A percentile compares a stretch with the other conserved stretches of the same genome.
phyloP scores from a whole-genome alignment of 2,329 filamentous ascomycete species.

The Dactylellina haptotyla region DNA sequence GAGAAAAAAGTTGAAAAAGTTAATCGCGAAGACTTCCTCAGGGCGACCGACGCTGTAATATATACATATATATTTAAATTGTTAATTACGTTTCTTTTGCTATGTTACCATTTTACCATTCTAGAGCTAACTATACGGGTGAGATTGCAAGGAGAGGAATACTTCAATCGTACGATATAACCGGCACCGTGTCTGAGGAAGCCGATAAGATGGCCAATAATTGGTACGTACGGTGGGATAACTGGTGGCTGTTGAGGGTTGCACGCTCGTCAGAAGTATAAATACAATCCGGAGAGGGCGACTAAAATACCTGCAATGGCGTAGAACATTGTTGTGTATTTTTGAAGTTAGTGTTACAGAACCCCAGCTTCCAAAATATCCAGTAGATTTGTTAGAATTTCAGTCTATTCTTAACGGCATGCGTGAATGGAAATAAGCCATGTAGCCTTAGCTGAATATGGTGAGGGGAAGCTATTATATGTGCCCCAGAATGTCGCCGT shows the following conservation, averaged over 20 bases:
- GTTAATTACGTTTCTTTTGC: neutral
- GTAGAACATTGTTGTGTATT: constrained; percentile 23
- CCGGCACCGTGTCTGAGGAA: constrained; percentile 12
- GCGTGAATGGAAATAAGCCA: too few relatives aligned
- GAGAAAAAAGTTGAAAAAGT: constrained; percentile 58
- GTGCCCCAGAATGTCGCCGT: too few relatives aligned
- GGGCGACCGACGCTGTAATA: constrained; percentile 10
- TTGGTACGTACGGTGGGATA: constrained; percentile 4
- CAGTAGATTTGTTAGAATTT: too few relatives aligned
- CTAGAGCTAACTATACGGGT: too few relatives aligned
- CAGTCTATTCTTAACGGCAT: too few relatives aligned
- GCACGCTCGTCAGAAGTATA: constrained; percentile 9
- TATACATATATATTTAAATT: neutral
- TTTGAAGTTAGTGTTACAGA: too few relatives aligned
- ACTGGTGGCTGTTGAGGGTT: constrained; percentile 3
- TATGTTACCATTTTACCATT: neutral
- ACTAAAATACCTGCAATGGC: neutral
- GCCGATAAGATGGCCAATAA: constrained; percentile 19
- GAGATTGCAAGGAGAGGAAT: too few relatives aligned
- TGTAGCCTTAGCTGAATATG: too few relatives aligned
- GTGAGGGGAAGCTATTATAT: too few relatives aligned
- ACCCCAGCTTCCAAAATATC: too few relatives aligned
- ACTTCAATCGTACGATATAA: neutral
- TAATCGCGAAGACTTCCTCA: constrained; percentile 59
- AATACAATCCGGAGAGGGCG: constrained; percentile 12